Conservation (phyloP, 2,329 filamentous ascomycete species). For the Triangularia verruculosa region DNA sequence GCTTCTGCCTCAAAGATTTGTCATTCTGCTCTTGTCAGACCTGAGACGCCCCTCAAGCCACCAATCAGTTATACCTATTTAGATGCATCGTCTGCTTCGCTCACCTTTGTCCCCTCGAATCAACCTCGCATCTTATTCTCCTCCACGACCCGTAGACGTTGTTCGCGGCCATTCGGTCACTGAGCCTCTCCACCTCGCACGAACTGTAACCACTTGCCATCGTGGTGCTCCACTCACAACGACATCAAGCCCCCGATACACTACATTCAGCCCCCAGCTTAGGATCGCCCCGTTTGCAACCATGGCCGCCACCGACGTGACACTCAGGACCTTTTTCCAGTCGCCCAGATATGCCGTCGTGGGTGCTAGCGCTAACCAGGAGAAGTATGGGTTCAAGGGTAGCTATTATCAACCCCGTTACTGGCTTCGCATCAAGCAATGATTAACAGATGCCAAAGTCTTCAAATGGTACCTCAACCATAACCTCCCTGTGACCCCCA, state of each 20-base stretch:
- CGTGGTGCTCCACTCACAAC: background rate
- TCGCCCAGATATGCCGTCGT: conserved; percentile 81
- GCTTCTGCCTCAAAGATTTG: background rate
- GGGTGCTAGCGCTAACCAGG: conserved; percentile 78
- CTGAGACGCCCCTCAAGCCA: background rate
- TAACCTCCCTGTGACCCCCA: conserved; percentile 71
- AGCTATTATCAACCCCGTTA: conserved; percentile 29
- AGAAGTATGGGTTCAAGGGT: conserved; percentile 90
- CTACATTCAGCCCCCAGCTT: background rate
- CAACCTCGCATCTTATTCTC: background rate
- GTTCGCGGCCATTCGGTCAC: background rate
- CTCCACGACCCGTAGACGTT: background rate
- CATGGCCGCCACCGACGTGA: conserved; percentile 64
- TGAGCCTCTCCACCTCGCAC: background rate
- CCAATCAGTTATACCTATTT: background rate
- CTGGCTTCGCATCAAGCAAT: too few relatives aligned
- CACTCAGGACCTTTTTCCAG: conserved; percentile 76
- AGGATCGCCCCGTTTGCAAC: conserved; percentile 25
- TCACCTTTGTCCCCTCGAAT: background rate
- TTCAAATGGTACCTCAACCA: conserved; percentile 85
- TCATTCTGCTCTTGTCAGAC: background rate
- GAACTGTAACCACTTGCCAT: background rate
- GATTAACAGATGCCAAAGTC: conserved; percentile 52
- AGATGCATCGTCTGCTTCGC: background rate
- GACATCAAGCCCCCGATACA: conserved; percentile 10